phyloP scores from a whole-genome alignment of 371 early-diverging fungal species.

The Mortierella sp. region DNA sequence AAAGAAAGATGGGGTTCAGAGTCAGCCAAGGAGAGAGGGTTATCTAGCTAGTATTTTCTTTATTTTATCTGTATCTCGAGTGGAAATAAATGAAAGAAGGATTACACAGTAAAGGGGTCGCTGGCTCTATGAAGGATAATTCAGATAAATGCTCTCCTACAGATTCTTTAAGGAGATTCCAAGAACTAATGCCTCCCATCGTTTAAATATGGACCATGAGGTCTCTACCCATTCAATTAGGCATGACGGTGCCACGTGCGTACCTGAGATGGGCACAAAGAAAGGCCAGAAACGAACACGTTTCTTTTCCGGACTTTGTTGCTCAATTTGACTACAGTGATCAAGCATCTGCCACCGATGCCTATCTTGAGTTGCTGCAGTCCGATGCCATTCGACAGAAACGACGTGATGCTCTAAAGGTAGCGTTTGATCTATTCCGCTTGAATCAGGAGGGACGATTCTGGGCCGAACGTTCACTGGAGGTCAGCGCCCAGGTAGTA shows the following conservation, averaged over 20 bases:
- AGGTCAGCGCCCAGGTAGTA: slow-evolving; percentile 17
- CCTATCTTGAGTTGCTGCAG: slow-evolving; percentile 25
- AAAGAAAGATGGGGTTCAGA: too few species aligned
- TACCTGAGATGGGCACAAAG: slow-evolving; percentile 15
- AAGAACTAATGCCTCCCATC: slow-evolving; percentile 17
- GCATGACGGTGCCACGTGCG: slow-evolving; percentile 23
- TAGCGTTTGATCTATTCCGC: slow-evolving; percentile 17
- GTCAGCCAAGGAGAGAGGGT: too few species aligned
- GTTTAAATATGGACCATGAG: too few species aligned
- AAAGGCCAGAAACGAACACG: slow-evolving; percentile 15
- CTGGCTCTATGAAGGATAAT: too few species aligned
- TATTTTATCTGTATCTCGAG: too few species aligned
- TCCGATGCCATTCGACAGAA: slow-evolving; percentile 21
- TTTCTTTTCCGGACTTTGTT: slow-evolving; percentile 21
- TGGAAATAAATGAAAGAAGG: too few species aligned
- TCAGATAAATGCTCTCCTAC: slow-evolving; percentile 23
- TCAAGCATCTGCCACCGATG: slow-evolving; percentile 22
- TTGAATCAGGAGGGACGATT: slow-evolving; percentile 15
- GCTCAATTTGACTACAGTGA: slow-evolving; percentile 17
- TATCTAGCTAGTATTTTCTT: too few species aligned
- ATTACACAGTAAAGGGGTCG: too few species aligned
- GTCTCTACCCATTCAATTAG: slow-evolving; percentile 17
- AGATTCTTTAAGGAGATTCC: too few species aligned
- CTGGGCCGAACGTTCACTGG: slow-evolving; percentile 18
- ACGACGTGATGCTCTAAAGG: slow-evolving; percentile 22